A percentile compares a stretch with the other conserved stretches of the same genome.
Conservation (phyloP, 768 basidiomycete genomes). For the Lactarius sp. region DNA sequence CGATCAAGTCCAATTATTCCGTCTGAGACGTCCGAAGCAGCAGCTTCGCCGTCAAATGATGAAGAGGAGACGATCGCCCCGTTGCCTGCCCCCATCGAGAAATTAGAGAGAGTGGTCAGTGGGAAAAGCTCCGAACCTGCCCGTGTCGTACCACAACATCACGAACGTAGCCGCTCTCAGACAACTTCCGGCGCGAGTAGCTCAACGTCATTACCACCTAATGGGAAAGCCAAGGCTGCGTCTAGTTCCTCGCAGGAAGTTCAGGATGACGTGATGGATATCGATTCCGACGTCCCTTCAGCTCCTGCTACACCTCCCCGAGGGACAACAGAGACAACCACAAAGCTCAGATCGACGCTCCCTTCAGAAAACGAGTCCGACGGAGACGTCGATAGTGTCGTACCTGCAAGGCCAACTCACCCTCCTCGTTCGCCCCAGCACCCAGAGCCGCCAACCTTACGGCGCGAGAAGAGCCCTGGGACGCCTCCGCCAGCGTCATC, state of each 20-base stretch:
- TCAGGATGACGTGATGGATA: conserved; percentile 9
- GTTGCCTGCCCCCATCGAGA: background rate
- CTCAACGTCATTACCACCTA: background rate
- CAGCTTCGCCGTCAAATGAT: conserved; percentile 2
- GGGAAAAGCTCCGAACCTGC: background rate
- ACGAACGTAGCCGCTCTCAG: background rate
- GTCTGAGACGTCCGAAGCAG: background rate
- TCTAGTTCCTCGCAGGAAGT: background rate
- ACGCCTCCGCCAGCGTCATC: conserved; percentile 23
- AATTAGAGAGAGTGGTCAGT: background rate
- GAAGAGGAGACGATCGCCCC: background rate
- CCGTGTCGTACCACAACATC: background rate
- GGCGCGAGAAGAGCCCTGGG: background rate
- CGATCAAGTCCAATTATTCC: background rate
- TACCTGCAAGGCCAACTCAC: background rate
- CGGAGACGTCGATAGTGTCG: background rate
- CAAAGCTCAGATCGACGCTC: background rate
- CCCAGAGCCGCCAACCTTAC: background rate
- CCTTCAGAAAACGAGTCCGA: background rate
- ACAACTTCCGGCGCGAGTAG: conserved; percentile 9
- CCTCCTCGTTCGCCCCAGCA: background rate
- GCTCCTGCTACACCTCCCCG: background rate
- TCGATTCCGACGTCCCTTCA: conserved; percentile 2
- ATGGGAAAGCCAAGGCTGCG: background rate
- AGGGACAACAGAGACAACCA: background rate